Evolutionary conservation across 805 yeast genomes (phyloP), one percentile per base, ranked within the genome.

Genomic region (Lipomyces lipofer): DNA sequence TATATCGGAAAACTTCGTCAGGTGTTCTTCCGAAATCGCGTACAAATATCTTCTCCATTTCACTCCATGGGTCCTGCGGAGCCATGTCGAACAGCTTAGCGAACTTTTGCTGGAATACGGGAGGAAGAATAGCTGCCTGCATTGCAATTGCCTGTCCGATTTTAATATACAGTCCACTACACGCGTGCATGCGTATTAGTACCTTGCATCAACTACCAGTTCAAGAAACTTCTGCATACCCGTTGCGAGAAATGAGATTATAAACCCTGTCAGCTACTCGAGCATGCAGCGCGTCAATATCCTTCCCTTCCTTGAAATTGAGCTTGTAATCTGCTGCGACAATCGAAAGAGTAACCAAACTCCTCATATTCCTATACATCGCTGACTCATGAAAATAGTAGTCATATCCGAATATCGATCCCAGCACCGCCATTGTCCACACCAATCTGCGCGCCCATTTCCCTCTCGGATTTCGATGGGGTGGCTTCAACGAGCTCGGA

Each of bases 131-230:
- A 25, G 77, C 70, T 0, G 88, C 83, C 66, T 87, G 94, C 64
- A 86, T 81, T 2, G 94, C 92, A 43, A 86, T 76, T 48, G 87
- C 84, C 73, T 86, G 94, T 22, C 94, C 95, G 62, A 85, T 69
- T 67, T 86, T 86, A 67, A 87, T 83, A 65, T 85, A 87, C 17
- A 87, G 73, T 1, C 86, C 86, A 59, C 77, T 38, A 27, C 4
- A 36, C n/a, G n/a, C n/a, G n/a, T n/a, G n/a, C n/a, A 8, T 42
- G 21, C 30, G n/a, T 13, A 8, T 25, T n/a, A 24, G 30, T 10
- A 15, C n/a, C 10, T 10, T 9, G 21, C 35, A 32, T n/a, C n/a
- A 32, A 25, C n/a, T 2, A 15, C 5, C 3, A 32, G 25, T 10
- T 24, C 30, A 45, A 8, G n/a, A 36, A 15, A n/a, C n/a, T n/a